Percentiles rank a stretch among this genome's conserved stretches.
phyloP scores from a whole-genome alignment of 805 yeast species.

The Myxozyma geophila region DNA sequence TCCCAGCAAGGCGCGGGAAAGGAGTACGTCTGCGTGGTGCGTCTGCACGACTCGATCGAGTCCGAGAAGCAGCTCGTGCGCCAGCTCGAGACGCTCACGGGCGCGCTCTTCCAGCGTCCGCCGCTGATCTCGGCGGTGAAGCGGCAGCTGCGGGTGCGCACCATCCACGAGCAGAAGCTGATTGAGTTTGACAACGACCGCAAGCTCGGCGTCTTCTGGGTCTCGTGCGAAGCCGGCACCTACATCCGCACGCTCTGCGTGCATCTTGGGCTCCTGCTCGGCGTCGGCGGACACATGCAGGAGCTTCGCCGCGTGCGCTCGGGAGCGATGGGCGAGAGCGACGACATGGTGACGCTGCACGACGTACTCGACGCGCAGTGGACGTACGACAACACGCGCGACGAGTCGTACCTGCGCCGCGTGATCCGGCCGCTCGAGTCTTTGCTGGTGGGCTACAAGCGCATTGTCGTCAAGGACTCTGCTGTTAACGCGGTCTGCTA shows the following conservation, averaged over 20 bases:
- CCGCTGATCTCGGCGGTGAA: slow-evolving; percentile 98
- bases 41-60: slow-evolving; percentile 90
- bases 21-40: slow-evolving; percentile 96
- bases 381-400: slow-evolving; percentile 95
- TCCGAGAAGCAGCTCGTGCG: slow-evolving; percentile 89
- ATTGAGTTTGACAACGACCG: slow-evolving; percentile 97
- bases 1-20: slow-evolving; percentile 99
- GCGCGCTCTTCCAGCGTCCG: slow-evolving; percentile 99
- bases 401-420: slow-evolving; percentile 92
- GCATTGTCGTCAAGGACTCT: slow-evolving; percentile 91
- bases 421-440: slow-evolving; percentile 95
- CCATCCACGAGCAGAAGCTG: slow-evolving; percentile 93
- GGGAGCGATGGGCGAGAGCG: slow-evolving; percentile 90
- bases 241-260: slow-evolving; percentile 99
- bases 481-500: slow-evolving; percentile 98
- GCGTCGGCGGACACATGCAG: slow-evolving; percentile 99
- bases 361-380: slow-evolving; percentile 98
- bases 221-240: slow-evolving; percentile 99
- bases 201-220: slow-evolving; percentile 98
- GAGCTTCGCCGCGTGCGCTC: slow-evolving; percentile 98
- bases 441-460: slow-evolving; percentile 89
- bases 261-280: slow-evolving; percentile 95
- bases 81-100: slow-evolving; percentile 90
- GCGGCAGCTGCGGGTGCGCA: slow-evolving; percentile 97
- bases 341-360: slow-evolving; percentile 91